Evolutionary conservation across 371 early-diverging fungal species (phyloP), one percentile per base, ranked within the genome.

Genomic region (Fennellomyces sp.): DNA sequence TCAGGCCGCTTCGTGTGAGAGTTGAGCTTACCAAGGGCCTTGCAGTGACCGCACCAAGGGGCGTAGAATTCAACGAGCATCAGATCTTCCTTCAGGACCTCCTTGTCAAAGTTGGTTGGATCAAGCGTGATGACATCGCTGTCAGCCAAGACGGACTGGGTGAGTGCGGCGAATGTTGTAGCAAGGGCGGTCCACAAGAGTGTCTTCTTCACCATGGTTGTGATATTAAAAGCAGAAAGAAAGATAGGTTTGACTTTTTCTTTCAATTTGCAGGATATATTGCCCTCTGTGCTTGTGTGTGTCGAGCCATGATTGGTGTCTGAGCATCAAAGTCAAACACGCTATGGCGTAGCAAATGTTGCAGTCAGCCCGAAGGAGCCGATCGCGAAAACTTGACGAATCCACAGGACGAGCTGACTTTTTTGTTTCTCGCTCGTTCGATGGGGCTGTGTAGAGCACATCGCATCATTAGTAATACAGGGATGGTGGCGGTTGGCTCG

Each of bases 31-130:
- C 84, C 85, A 58, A 92, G 81, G 41, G 85, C 83, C 79, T 96
- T 91, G 83, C 97, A 97, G 85, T 97, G 94, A 50, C 92, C 94
- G 77, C 97, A 96, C 97, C 97, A 92, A 58, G 93, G 96, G 5
- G 96, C 97, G 75, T 87, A 97, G 83, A 96, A 97, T 82, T 97
- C 94, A 56, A 97, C 91, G 56, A 97, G 86, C 60, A 92, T 84
- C 57, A 96, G 63, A 15, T 86, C 76, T 73, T 92, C 82, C 15
- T 76, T 67, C 38, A 84, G 64, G 51, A 93, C 81, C 58, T 81
- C 76, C 19, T 67, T 61, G 36, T 79, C 68, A 76, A 94, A 97
- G 70, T 67, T 89, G 62, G 74, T 77, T 31, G 76, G 78, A 53
- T 78, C 85, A 49, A 97, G 86, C 27, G 75, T 75, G 59, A 91